Percentiles rank a stretch among this genome's conserved stretches.
Evolutionary conservation across 2,329 filamentous ascomycete species (phyloP).

Genomic region (Pseudocercospora vitis): DNA sequence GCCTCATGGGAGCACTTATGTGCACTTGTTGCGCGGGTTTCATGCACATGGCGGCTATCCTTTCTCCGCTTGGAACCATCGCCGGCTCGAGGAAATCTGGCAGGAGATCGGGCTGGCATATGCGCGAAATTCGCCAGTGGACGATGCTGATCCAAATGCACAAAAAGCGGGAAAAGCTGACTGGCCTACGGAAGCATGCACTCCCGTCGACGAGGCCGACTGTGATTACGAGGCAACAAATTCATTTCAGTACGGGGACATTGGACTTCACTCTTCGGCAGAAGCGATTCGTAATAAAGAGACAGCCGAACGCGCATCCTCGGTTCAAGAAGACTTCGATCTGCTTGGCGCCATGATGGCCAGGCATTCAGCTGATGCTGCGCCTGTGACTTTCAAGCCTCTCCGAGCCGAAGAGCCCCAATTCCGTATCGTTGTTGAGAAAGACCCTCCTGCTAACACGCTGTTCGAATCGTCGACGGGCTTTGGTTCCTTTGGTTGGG

Average conservation of each 20-base stretch:
- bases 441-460: no score
- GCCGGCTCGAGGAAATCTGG: slow-evolving; percentile 69
- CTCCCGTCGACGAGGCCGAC: background rate
- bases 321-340: background rate
- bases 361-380: no score
- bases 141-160: background rate
- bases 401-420: no score
- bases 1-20: slow-evolving; percentile 73
- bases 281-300: background rate
- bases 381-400: no score
- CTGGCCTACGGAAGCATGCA: background rate
- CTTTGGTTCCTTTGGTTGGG: background rate
- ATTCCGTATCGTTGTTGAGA: no score
- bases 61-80: slow-evolving; percentile 69
- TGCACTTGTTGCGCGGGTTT: slow-evolving; percentile 82
- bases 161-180: background rate
- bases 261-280: background rate
- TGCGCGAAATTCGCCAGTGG: background rate
- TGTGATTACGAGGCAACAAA: slow-evolving; percentile 8
- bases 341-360: slow-evolving; percentile 24
- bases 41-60: slow-evolving; percentile 65
- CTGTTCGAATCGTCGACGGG: slow-evolving; percentile 3
- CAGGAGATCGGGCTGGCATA: slow-evolving; percentile 57
- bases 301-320: background rate
- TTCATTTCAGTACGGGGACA: background rate